Conservation (phyloP, 352 stramenopile genomes). For the Pythium pyrilobum region DNA sequence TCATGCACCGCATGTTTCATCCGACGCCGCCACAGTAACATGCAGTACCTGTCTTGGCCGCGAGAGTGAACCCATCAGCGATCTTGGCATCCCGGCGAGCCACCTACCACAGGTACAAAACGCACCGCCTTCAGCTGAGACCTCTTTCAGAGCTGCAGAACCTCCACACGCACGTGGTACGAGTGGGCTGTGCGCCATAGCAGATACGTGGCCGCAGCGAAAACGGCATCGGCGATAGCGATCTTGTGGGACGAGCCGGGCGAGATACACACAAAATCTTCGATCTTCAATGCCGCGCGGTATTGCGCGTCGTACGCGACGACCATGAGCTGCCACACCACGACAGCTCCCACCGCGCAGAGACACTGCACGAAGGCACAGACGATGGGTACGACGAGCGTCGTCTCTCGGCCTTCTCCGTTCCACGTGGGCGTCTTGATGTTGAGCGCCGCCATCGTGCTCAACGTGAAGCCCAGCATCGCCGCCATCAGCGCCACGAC, state of each 20-base stretch:
- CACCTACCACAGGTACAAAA: conserved; percentile 8
- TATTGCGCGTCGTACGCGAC: conserved; percentile 40
- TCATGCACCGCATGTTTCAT: not conserved
- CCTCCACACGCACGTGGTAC: conserved; percentile 46
- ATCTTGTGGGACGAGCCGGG: conserved; percentile 28
- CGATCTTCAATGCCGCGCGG: conserved; percentile 32
- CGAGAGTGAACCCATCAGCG: conserved; percentile 64
- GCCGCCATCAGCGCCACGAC: conserved; percentile 49
- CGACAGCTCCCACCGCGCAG: conserved; percentile 37
- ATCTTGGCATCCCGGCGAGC: conserved; percentile 37
- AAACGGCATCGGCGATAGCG: conserved; percentile 37
- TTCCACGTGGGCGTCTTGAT: conserved; percentile 74
- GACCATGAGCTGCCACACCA: conserved; percentile 58
- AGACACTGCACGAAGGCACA: conserved; percentile 46
- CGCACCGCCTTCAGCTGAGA: not conserved
- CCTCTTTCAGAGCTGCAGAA: too few species aligned
- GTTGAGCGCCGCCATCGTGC: conserved; percentile 40
- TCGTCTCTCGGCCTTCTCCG: conserved; percentile 53
- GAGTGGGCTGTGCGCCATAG: conserved; percentile 59
- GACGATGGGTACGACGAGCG: conserved; percentile 44
- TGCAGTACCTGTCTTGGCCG: conserved; percentile 46
- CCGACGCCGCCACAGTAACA: not conserved
- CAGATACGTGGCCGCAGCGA: conserved; percentile 39
- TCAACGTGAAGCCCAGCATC: conserved; percentile 49
- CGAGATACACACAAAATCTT: conserved; percentile 56